phyloP scores from a whole-genome alignment of 768 basidiomycete species.

The Gloeostereum incarnatum region DNA sequence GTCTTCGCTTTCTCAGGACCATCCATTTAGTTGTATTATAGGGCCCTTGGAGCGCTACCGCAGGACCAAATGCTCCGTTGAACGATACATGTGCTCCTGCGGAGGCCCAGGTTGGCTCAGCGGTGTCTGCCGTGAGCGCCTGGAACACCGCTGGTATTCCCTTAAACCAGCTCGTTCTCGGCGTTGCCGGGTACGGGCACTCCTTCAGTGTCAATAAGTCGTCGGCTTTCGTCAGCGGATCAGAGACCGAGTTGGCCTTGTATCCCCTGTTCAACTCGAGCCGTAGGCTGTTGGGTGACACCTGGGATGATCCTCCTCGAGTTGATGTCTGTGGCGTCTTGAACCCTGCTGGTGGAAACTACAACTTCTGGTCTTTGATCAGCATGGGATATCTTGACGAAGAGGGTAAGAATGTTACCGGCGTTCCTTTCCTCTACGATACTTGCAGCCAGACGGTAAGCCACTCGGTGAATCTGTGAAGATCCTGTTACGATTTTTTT shows the following conservation, averaged over 20 bases:
- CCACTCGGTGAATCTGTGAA: constrained; percentile 16
- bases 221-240: constrained; percentile 33
- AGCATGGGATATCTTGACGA: constrained; percentile 40
- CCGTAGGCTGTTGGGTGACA: constrained; percentile 46
- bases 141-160: constrained; percentile 81
- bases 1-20: neutral
- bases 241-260: constrained; percentile 26
- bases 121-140: constrained; percentile 54
- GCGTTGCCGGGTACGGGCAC: constrained; percentile 80
- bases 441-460: constrained; percentile 68
- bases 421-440: constrained; percentile 48
- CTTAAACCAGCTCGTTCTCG: constrained; percentile 57
- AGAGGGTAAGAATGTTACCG: constrained; percentile 35
- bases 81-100: constrained; percentile 63
- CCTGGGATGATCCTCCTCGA: constrained; percentile 48
- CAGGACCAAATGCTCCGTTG: constrained; percentile 88
- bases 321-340: constrained; percentile 48
- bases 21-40: neutral
- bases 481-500: neutral
- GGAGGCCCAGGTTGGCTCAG: constrained; percentile 61
- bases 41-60: constrained; percentile 51
- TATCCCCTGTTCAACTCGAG: constrained; percentile 46
- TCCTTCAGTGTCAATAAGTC: constrained; percentile 46
- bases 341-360: constrained; percentile 40
- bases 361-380: constrained; percentile 62